These are phyloP conservation scores for Punctularia strigosozonata DNA, from an alignment of 768 basidiomycete species.

Conservation along the genomic window DNA sequence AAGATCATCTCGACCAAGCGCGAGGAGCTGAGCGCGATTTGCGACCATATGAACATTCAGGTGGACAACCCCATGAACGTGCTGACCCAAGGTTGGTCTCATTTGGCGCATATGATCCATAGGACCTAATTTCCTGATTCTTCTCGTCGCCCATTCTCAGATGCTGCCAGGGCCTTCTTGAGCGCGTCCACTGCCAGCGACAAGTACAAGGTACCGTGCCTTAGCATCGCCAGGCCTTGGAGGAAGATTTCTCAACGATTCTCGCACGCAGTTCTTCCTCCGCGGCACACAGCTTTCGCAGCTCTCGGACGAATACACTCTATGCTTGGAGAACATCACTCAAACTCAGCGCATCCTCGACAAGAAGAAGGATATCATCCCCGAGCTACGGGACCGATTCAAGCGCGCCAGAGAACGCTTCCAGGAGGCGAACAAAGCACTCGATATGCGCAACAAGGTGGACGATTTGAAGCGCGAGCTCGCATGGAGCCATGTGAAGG, in stretches of 20 bases:
- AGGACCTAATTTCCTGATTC: background rate
- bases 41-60: conserved; percentile 93
- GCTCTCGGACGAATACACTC: conserved; percentile 78
- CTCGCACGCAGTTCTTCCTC: conserved; percentile 85
- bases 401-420: conserved; percentile 47
- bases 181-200: conserved; percentile 68
- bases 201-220: conserved; percentile 72
- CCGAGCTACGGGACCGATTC: conserved; percentile 55
- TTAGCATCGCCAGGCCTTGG: too few relatives aligned
- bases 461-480: conserved; percentile 69
- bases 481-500: conserved; percentile 78
- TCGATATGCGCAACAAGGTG: conserved; percentile 55
- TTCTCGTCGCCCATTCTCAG: conserved; percentile 7
- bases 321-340: conserved; percentile 60
- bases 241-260: too few relatives aligned
- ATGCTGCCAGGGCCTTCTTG: conserved; percentile 57
- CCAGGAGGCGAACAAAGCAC: conserved; percentile 63
- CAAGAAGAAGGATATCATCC: conserved; percentile 66
- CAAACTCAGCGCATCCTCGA: conserved; percentile 53
- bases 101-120: background rate
- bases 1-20: conserved; percentile 62
- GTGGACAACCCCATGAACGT: conserved; percentile 96
- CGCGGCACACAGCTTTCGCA: conserved; percentile 86
- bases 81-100: conserved; percentile 59
- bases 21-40: conserved; percentile 79